A percentile compares a stretch with the other conserved stretches of the same genome.
Evolutionary conservation across 202 grass and related monocot species (phyloP).

Genomic region (Setaria viridis): DNA sequence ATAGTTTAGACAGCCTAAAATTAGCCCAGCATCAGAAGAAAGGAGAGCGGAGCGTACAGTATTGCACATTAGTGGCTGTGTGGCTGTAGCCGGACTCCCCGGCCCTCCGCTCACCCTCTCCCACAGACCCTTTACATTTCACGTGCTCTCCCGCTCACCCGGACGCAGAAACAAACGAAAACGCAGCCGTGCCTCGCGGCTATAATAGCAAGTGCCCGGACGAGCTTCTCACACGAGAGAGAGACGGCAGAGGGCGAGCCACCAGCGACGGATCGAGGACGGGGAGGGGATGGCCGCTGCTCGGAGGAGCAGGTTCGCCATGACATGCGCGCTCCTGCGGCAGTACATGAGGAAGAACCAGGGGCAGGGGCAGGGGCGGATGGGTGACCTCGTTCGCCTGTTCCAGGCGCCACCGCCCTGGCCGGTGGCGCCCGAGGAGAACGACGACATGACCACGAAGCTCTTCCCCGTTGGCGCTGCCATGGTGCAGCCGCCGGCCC

Average conservation of each 20-base stretch:
- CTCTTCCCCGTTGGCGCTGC: slow-evolving; percentile 33
- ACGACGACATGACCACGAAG: slow-evolving; percentile 18
- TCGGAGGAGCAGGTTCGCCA: slow-evolving; percentile 34
- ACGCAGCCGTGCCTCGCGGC: neutral
- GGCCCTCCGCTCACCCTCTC: neutral
- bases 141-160: neutral
- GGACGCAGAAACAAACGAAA: neutral
- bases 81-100: too few species aligned
- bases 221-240: neutral
- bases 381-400: neutral
- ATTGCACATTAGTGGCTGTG: too few species aligned
- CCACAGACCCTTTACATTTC: neutral
- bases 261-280: neutral
- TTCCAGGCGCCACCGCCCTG: neutral
- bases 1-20: too few species aligned
- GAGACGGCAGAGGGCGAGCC: neutral
- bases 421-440: neutral
- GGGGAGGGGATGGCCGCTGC: neutral
- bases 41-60: too few species aligned
- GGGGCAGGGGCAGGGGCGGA: neutral
- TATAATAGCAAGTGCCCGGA: neutral
- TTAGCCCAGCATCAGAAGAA: too few species aligned
- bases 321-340: slow-evolving; percentile 37
- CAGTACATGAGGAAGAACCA: slow-evolving; percentile 43
- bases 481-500: neutral